Conservation (phyloP, 331 rosid genomes). For the Malus hybrid region DNA sequence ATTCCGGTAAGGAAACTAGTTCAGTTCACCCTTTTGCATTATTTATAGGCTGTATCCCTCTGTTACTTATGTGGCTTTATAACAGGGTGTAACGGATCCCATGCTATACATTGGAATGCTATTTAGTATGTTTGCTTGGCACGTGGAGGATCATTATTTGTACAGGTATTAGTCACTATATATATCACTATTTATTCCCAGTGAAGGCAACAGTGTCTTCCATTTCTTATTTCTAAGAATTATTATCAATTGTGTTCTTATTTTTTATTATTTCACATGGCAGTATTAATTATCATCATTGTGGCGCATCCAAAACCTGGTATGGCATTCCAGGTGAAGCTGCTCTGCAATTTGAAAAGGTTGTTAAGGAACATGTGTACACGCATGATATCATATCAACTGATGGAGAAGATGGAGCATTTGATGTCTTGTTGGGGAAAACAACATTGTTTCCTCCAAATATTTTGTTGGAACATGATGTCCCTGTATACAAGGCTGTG, state of each 20-base stretch:
- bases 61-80: slow-evolving; percentile 19
- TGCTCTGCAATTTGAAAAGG: slow-evolving; percentile 84
- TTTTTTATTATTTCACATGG: slow-evolving; percentile 16
- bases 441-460: slow-evolving; percentile 96
- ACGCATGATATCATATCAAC: slow-evolving; percentile 67
- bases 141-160: slow-evolving; percentile 96
- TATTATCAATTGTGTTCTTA: slow-evolving; percentile 1
- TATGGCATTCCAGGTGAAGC: slow-evolving; percentile 93
- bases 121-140: slow-evolving; percentile 99
- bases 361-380: slow-evolving; percentile 80
- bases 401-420: slow-evolving; percentile 91
- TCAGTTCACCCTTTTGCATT: slow-evolving; percentile 1
- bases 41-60: background rate
- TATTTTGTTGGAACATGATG: slow-evolving; percentile 63
- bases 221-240: background rate
- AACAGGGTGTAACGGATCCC: slow-evolving; percentile 95
- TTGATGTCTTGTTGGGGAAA: slow-evolving; percentile 86
- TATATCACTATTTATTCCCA: background rate
- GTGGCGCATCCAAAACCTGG: slow-evolving; percentile 99
- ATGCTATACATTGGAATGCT: slow-evolving; percentile 97
- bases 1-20: slow-evolving; percentile 61
- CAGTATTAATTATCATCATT: slow-evolving; percentile 95
- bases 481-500: slow-evolving; percentile 87
- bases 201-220: slow-evolving; percentile 1
- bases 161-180: slow-evolving; percentile 53